Base-by-base conservation (phyloP, 805 yeast species). In the Sugiyamaella valdiviana region DNA sequence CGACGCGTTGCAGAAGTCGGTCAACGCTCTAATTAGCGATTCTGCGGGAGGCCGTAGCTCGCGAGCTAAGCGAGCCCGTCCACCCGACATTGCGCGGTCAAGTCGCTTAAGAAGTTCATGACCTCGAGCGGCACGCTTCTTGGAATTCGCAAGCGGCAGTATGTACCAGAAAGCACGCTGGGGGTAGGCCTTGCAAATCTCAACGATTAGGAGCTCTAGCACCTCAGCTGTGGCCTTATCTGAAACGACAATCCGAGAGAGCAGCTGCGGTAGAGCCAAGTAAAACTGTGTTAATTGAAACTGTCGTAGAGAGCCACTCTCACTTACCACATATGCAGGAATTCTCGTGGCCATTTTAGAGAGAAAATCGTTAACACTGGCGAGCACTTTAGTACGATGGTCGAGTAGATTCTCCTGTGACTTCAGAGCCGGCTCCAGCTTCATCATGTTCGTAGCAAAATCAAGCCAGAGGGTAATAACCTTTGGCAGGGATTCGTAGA, bases 401-500 rank as follows among this genome's bases (percentile, higher is more conserved):
- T 36, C 40, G 24, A 42, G 38, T 24, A 65, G 40, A 59, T 63
- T 32, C 5, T 52, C 35, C 16, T 39, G 38, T 1, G 46, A 39
- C 17, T 51, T 48, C 20, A 26, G 35, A 12, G 39, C 42, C 6
- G 40, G 21, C 1, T 40, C 44, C 2, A 47, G 49, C 38, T 39
- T 46, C 19, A 29, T 42, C 35, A 53, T 21, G 29, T 41, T 50
- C 16, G 71, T 73, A 1, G 75, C 79, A 63, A 83, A 85, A 57
- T 90, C 96, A 20, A 93, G 69, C 99, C 99, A 93, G 6, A 86
- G 75, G 0, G 96, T 88, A 4, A 90, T 75, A n/a, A 87, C 77
- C 58, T 88, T 89, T 0, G 99, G 98, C 17, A 93, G 68, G 0
- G 91, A 83, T 65, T 93, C 97, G 60, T 80, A 80, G 1, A 86